Base-by-base conservation (phyloP, 495 filamentous ascomycete species). In the Clohesyomyces aquaticus region DNA sequence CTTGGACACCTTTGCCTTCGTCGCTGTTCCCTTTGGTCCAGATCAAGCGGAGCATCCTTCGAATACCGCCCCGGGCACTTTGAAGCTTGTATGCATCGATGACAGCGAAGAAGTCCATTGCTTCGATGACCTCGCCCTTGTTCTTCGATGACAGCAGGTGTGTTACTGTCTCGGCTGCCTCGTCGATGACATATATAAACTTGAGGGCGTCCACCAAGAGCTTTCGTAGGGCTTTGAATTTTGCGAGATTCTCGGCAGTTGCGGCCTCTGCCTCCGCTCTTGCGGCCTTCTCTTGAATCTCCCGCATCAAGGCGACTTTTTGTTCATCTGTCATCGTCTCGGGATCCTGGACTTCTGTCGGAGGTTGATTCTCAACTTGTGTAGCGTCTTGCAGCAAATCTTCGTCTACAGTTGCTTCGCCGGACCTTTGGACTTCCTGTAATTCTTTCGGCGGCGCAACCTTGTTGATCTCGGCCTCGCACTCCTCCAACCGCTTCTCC, bases 11-110 rank as follows among this genome's bases (percentile, higher is more conserved):
- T 76, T 99, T 99, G 58, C 94, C 94, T 80, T 99, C 94, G 71
- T 99, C 94, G 69, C 90, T 96, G 76, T 97, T 98, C 54, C 93
- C 94, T 77, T 99, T 99, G 19, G 95, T 98, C 94, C 94, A 99
- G 74, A 99, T 98, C 42, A 98, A 80, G 42, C 91, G 84, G 43
- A 99, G 83, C 94, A 99, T 99, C 55, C 90, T 84, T 45, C 92
- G 85, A 67, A 98, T 96, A 55, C 94, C 94, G 55, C 75, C 76
- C 72, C 93, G 90, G 63, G 94, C 91, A 50, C 92, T 90, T 74
- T 96, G 90, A 46, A 99, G 85, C 74, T 93, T 93, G 82, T 97
- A 97, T 6, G 90, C 91, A 75, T 99, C 91, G 35, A 93, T 83
- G 28, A 96, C 85, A 59, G 93, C 91, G 69, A 98, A 96, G 75